A percentile compares a stretch with the other conserved stretches of the same genome.
phyloP scores from a whole-genome alignment of 2,329 filamentous ascomycete genomes.

The Sporothrix dimorphospora region DNA sequence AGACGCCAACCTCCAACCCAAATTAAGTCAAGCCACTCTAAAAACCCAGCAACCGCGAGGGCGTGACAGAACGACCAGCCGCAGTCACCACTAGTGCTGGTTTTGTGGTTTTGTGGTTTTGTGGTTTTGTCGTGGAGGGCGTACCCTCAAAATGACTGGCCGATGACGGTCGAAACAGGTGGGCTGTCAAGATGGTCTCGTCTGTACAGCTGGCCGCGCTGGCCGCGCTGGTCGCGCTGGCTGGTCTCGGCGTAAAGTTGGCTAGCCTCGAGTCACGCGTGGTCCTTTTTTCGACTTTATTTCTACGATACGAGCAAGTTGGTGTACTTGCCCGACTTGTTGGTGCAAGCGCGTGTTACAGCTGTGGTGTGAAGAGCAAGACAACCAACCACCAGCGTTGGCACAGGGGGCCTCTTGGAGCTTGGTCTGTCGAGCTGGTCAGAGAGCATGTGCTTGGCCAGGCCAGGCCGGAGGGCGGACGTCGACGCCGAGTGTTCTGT shows the following conservation, averaged over 20 bases:
- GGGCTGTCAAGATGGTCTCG: not conserved
- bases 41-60: not conserved
- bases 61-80: not conserved
- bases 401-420: not conserved
- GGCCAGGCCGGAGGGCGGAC: not conserved
- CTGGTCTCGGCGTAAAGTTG: not conserved
- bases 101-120: not conserved
- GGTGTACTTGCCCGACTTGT: not conserved
- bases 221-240: not conserved
- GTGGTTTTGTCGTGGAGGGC: constrained; percentile 1
- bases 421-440: constrained; percentile 1
- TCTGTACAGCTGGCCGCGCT: not conserved
- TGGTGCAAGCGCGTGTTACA: not conserved
- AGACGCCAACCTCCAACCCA: not conserved
- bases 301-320: not conserved
- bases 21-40: not conserved
- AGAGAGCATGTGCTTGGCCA: not conserved
- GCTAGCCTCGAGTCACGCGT: constrained; percentile 6
- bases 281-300: not conserved
- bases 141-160: not conserved
- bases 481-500: not conserved
- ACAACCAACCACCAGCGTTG: constrained; percentile 16
- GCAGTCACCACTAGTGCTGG: not conserved
- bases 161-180: not conserved
- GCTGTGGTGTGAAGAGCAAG: constrained; percentile 2